Conservation (phyloP, 2,329 filamentous ascomycete species). For the Penicillium janthinellum region DNA sequence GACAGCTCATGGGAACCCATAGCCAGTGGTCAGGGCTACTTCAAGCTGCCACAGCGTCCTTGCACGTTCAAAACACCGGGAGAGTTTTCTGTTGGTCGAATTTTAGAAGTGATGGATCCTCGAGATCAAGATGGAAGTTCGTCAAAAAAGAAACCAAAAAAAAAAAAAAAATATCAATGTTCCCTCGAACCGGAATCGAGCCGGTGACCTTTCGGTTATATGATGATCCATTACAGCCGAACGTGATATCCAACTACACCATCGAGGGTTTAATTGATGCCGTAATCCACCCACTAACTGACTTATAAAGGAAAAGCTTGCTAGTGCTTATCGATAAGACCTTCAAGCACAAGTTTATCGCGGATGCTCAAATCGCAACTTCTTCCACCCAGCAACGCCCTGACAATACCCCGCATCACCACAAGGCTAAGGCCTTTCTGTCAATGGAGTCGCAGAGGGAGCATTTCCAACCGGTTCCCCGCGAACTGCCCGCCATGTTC, state of each 20-base stretch:
- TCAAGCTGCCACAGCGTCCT: too few species aligned
- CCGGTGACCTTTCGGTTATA: conserved; percentile 8
- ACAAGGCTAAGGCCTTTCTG: neutral
- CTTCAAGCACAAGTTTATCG: conserved; percentile 12
- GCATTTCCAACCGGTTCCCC: conserved; percentile 20
- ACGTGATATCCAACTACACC: conserved; percentile 9
- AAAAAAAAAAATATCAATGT: conserved; percentile 1
- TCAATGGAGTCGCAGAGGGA: conserved; percentile 28
- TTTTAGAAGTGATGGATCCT: too few species aligned
- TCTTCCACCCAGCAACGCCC: conserved; percentile 4
- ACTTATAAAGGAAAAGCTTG: neutral
- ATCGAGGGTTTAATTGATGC: conserved; percentile 7
- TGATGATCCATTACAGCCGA: conserved; percentile 6
- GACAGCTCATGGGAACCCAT: too few species aligned
- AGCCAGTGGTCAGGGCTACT: too few species aligned
- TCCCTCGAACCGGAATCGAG: conserved; percentile 8
- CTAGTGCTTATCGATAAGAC: conserved; percentile 21
- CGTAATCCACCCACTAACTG: neutral
- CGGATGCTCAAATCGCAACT: conserved; percentile 11
- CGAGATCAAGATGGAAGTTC: too few species aligned
- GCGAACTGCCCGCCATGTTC: conserved; percentile 58
- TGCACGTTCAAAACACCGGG: too few species aligned
- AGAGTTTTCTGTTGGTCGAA: too few species aligned
- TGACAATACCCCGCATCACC: neutral
- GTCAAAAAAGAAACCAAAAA: too few species aligned